These are phyloP conservation scores for Teratosphaeria gauchensis DNA, from an alignment of 2,329 filamentous ascomycete genomes.

Conservation along the genomic window DNA sequence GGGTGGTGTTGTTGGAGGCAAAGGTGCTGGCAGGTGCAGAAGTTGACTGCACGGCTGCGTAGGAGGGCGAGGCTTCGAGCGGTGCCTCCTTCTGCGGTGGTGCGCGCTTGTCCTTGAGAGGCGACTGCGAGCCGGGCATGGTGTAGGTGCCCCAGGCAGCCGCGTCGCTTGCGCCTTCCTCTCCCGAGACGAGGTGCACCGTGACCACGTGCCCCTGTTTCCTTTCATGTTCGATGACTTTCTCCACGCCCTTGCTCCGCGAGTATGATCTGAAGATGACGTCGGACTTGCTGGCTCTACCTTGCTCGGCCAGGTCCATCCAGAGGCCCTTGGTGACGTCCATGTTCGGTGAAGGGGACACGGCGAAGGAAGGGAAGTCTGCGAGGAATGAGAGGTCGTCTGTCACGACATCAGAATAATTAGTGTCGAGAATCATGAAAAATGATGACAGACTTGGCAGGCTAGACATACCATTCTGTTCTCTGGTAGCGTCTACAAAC, in stretches of 20 bases:
- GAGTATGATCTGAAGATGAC: not conserved
- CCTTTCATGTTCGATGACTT: constrained; percentile 4
- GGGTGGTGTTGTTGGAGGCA: constrained; percentile 22
- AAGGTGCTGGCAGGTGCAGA: constrained; percentile 25
- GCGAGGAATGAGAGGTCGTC: not conserved
- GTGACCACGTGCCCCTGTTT: constrained; percentile 10
- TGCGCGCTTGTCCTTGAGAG: constrained; percentile 15
- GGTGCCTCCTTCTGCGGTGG: constrained; percentile 12
- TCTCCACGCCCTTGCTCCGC: constrained; percentile 1
- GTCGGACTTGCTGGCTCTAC: constrained; percentile 5
- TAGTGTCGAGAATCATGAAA: too few relatives aligned
- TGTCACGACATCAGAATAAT: not conserved
- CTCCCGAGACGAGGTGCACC: constrained; percentile 12
- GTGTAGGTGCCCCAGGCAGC: constrained; percentile 25
- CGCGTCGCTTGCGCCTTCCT: constrained; percentile 4
- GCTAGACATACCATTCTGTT: constrained; percentile 9
- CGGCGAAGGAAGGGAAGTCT: constrained; percentile 12
- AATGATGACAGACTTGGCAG: too few relatives aligned
- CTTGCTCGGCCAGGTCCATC: constrained; percentile 21
- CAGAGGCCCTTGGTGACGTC: constrained; percentile 17
- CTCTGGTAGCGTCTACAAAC: constrained; percentile 16
- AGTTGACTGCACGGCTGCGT: constrained; percentile 17
- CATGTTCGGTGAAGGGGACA: constrained; percentile 17
- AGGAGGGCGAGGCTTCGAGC: constrained; percentile 7
- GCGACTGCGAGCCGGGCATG: constrained; percentile 15